Conservation (phyloP, 2,329 filamentous ascomycete genomes). For the Achaetomium macrosporum region DNA sequence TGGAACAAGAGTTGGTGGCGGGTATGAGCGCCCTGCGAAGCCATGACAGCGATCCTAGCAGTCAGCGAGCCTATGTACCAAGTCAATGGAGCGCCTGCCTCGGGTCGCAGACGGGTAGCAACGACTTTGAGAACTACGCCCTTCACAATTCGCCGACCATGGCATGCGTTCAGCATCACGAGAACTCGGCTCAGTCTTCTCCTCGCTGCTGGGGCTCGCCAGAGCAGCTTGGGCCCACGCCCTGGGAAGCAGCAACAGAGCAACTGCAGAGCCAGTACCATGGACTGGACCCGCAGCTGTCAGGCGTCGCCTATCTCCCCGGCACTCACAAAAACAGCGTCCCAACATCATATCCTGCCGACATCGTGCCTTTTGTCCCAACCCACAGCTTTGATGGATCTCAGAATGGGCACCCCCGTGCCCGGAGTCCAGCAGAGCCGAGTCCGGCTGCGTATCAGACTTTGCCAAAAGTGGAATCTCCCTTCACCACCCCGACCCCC, state of each 20-base stretch:
- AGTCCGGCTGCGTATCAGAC: constrained; percentile 10
- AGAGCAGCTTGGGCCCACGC: constrained; percentile 15
- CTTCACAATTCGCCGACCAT: constrained; percentile 18
- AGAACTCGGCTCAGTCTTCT: constrained; percentile 19
- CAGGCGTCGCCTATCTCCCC: neutral
- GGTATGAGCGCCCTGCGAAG: constrained; percentile 9
- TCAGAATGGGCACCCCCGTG: neutral
- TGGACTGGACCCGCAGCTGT: constrained; percentile 12
- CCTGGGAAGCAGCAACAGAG: constrained; percentile 14
- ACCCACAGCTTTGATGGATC: constrained; percentile 6
- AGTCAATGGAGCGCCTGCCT: constrained; percentile 18
- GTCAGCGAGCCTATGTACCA: constrained; percentile 10
- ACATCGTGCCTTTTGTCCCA: constrained; percentile 3
- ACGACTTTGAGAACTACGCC: constrained; percentile 23
- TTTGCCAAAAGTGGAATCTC: neutral
- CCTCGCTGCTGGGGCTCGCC: constrained; percentile 22
- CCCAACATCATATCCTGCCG: constrained; percentile 11
- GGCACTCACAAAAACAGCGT: constrained; percentile 8
- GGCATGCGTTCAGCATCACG: constrained; percentile 1
- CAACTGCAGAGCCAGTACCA: constrained; percentile 5
- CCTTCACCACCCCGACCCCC: neutral
- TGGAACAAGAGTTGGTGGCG: constrained; percentile 1
- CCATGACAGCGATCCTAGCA: constrained; percentile 7
- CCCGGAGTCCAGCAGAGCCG: constrained; percentile 12
- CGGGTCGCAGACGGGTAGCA: constrained; percentile 11